Evolutionary conservation across 2,329 filamentous ascomycete genomes (phyloP).

Genomic region (Ascochyta fabae): DNA sequence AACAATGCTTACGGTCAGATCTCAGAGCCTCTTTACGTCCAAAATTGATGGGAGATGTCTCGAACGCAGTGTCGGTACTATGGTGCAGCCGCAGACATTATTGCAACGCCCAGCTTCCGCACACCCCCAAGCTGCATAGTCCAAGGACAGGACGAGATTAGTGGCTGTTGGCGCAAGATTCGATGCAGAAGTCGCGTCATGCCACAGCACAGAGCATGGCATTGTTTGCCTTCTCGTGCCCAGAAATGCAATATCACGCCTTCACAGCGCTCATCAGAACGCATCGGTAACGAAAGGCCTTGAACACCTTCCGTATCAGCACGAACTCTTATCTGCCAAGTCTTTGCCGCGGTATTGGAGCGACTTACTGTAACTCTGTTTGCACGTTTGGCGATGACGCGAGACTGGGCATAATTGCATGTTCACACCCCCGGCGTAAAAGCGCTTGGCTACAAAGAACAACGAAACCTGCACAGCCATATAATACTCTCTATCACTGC

Average conservation of each 20-base stretch:
- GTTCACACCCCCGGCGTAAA: slow-evolving; percentile 4
- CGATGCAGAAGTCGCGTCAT: background rate
- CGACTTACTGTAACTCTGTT: background rate
- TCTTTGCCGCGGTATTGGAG: background rate
- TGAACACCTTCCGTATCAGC: slow-evolving; percentile 8
- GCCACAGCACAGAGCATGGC: background rate
- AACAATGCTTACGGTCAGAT: too few relatives aligned
- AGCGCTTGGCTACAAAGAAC: background rate
- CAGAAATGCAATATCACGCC: background rate
- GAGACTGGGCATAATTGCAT: slow-evolving; percentile 24
- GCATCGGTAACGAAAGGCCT: background rate
- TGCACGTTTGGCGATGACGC: slow-evolving; percentile 22
- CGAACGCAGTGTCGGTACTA: too few relatives aligned
- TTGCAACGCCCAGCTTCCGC: background rate
- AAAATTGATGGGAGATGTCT: too few relatives aligned
- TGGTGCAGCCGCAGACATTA: too few relatives aligned
- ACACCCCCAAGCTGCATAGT: background rate
- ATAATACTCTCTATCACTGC: background rate
- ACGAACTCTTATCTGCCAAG: slow-evolving; percentile 2
- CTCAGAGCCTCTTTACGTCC: too few relatives aligned
- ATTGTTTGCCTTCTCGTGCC: background rate
- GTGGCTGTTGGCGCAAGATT: background rate
- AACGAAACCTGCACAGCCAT: background rate
- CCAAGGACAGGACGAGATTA: background rate
- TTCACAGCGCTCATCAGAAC: background rate